phyloP scores from a whole-genome alignment of 2,329 filamentous ascomycete species.

The Colletotrichum melonis region DNA sequence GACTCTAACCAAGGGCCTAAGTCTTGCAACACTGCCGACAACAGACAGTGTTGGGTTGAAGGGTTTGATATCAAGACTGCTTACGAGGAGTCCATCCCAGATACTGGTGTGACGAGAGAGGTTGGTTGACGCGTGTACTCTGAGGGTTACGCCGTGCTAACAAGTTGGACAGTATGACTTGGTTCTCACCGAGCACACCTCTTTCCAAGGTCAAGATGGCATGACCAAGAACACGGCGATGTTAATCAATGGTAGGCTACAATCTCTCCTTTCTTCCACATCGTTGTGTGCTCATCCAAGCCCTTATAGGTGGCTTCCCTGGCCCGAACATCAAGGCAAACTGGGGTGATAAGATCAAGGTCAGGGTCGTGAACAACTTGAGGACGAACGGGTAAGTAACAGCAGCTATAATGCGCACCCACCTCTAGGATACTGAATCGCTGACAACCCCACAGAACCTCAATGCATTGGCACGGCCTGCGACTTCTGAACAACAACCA shows the following conservation, averaged over 20 bases:
- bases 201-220: slow-evolving; percentile 36
- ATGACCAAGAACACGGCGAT: slow-evolving; percentile 37
- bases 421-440: background rate
- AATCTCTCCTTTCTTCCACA: too few species aligned
- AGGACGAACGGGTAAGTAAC: slow-evolving; percentile 50
- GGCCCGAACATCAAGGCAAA: slow-evolving; percentile 66
- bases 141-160: background rate
- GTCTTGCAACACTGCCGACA: slow-evolving; percentile 39
- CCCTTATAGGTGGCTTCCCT: slow-evolving; percentile 34
- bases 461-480: slow-evolving; percentile 63
- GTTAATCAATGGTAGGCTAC: slow-evolving; percentile 38
- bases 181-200: slow-evolving; percentile 33
- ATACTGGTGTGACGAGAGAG: slow-evolving; percentile 38
- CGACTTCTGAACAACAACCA: slow-evolving; percentile 55
- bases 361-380: slow-evolving; percentile 76
- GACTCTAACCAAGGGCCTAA: background rate
- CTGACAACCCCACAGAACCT: slow-evolving; percentile 44
- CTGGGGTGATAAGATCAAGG: slow-evolving; percentile 64
- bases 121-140: background rate
- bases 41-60: slow-evolving; percentile 40
- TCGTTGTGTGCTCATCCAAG: background rate
- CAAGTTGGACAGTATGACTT: slow-evolving; percentile 28
- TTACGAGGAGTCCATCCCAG: slow-evolving; percentile 46
- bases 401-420: background rate
- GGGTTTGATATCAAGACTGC: slow-evolving; percentile 44